A percentile compares a stretch with the other conserved stretches of the same genome.
These are phyloP conservation scores for Tricholoma sp. DNA, from an alignment of 768 basidiomycete genomes.

Conservation along the genomic window DNA sequence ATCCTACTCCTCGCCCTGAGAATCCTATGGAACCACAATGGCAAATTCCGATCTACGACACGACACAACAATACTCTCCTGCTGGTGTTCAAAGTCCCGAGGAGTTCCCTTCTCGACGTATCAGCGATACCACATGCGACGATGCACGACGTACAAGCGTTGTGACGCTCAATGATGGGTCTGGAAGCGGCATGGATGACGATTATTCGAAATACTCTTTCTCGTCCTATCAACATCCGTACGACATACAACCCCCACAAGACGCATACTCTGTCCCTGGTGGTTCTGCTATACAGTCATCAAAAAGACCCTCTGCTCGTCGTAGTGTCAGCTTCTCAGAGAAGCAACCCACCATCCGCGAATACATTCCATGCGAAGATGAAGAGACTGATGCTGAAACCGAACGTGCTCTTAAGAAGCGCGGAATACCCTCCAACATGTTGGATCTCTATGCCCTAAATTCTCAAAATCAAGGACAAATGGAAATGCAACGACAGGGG, in stretches of 20 bases:
- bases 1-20: conserved; percentile 11
- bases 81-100: conserved; percentile 14
- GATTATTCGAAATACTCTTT: conserved; percentile 40
- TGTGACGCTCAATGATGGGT: conserved; percentile 26
- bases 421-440: conserved; percentile 46
- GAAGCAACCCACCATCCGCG: conserved; percentile 17
- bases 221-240: conserved; percentile 56
- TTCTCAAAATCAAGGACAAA: conserved; percentile 15
- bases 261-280: conserved; percentile 30
- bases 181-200: conserved; percentile 17
- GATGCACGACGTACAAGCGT: conserved; percentile 29
- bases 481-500: conserved; percentile 8
- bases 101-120: conserved; percentile 23
- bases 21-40: conserved; percentile 18
- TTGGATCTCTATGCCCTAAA: conserved; percentile 47
- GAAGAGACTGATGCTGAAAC: conserved; percentile 20
- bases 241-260: conserved; percentile 53
- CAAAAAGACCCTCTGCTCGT: conserved; percentile 21
- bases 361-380: conserved; percentile 19
- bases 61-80: not conserved
- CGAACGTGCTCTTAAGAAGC: conserved; percentile 33
- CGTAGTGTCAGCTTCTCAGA: conserved; percentile 39
- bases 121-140: conserved; percentile 11
- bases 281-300: conserved; percentile 13
- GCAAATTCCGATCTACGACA: conserved; percentile 24